Percentiles rank a stretch among this genome's conserved stretches.
phyloP scores from a whole-genome alignment of 108 stramenopile genomes.

The Hondaea fermentalgiana region DNA sequence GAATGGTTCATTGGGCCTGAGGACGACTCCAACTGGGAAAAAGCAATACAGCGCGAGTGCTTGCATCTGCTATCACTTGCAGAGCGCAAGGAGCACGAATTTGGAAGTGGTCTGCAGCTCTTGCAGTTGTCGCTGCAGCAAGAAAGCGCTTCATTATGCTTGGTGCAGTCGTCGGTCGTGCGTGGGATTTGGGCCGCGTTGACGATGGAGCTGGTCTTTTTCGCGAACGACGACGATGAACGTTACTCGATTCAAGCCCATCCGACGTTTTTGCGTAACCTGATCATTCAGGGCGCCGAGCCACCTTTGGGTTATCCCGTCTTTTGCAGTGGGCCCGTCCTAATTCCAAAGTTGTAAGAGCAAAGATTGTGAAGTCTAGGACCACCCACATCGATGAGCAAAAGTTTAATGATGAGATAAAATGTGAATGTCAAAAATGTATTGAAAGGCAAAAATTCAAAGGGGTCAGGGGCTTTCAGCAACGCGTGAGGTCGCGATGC shows the following conservation, averaged over 20 bases:
- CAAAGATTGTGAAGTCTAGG: background rate
- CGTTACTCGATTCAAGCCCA: slow-evolving; percentile 4
- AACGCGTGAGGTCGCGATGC: too few relatives aligned
- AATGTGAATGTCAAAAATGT: background rate
- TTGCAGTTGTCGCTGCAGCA: background rate
- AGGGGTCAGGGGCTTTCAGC: too few relatives aligned
- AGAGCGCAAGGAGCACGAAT: background rate
- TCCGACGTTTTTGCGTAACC: background rate
- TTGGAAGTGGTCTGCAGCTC: background rate
- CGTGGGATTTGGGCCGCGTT: background rate
- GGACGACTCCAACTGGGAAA: background rate
- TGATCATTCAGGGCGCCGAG: background rate
- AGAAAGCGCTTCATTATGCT: background rate
- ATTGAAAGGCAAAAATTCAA: too few relatives aligned
- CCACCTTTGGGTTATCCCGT: background rate
- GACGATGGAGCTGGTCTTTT: background rate
- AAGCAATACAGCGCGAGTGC: background rate
- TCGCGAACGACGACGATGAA: background rate
- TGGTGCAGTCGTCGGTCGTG: background rate
- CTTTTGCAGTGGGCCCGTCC: background rate
- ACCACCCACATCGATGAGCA: background rate
- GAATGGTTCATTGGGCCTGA: background rate
- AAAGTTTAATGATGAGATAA: background rate
- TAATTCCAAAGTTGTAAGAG: background rate
- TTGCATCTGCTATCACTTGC: background rate